phyloP scores from a whole-genome alignment of 148 eudicot species.

The Dianthus caryophyllus region DNA sequence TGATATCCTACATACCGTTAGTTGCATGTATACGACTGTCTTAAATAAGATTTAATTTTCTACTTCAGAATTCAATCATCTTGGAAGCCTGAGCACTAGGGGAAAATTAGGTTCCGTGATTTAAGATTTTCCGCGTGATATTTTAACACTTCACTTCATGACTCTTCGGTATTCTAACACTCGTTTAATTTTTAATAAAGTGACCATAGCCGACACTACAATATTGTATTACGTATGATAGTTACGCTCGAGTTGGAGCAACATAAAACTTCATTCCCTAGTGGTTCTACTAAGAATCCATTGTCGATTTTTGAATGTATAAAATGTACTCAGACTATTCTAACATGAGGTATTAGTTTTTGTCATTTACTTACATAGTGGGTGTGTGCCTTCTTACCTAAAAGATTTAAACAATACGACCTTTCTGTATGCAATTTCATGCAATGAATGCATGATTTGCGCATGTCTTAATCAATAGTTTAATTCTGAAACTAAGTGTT shows the following conservation, averaged over 20 bases:
- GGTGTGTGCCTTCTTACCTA: constrained; percentile 3
- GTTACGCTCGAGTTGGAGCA: too few relatives aligned
- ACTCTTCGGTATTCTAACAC: too few relatives aligned
- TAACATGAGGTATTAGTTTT: constrained; percentile 1
- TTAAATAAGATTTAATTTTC: too few relatives aligned
- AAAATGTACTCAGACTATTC: not conserved
- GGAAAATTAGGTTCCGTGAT: not conserved
- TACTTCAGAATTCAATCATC: too few relatives aligned
- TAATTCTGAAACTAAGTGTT: not conserved
- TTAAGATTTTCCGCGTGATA: not conserved
- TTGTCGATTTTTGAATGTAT: not conserved
- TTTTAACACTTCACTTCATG: too few relatives aligned
- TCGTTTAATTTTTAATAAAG: too few relatives aligned
- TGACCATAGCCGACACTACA: too few relatives aligned
- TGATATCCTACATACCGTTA: too few relatives aligned
- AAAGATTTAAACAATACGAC: not conserved
- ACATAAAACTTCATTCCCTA: not conserved
- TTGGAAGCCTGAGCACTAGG: not conserved
- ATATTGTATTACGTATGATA: too few relatives aligned
- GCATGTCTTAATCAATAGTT: not conserved
- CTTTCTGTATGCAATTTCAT: not conserved
- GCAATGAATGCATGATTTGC: not conserved
- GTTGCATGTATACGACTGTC: too few relatives aligned
- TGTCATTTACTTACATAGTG: constrained; percentile 10
- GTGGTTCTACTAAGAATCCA: not conserved